Base-by-base conservation (phyloP, 371 early-diverging fungal species). In the Actinomortierella wolfii region DNA sequence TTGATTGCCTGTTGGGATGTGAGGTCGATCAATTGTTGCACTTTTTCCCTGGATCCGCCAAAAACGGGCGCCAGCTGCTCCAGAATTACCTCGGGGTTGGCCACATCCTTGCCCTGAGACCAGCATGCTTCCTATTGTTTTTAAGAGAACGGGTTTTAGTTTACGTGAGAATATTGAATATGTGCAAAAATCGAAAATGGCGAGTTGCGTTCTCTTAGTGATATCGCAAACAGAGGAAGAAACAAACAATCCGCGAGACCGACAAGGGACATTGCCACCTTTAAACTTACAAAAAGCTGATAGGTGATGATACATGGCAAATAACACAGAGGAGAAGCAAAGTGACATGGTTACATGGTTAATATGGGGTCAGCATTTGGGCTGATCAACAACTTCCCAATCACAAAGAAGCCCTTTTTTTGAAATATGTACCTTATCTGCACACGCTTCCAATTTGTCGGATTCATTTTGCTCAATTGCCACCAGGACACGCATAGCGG, bases 401-500 rank as follows among this genome's bases (percentile, higher is more conserved):
- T n/a, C n/a, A n/a, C n/a, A n/a, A n/a, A n/a, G n/a, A n/a, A n/a
- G n/a, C n/a, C n/a, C n/a, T n/a, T n/a, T n/a, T n/a, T n/a, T n/a
- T n/a, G n/a, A 6, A 2, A 20, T 9, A 15, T 0, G n/a, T 71
- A 81, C 76, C 44, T 59, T 50, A 44, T 79, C 71, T 52, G 79
- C 67, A 8, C 78, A 76, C 43, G 64, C 55, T 1, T 64, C 49
- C 39, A 78, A 64, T 15, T 67, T 57, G 28, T n/a, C n/a, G n/a
- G 66, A 61, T 20, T 76, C 66, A 8, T 59, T 52, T 0, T 57
- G 58, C 59, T 81, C 64, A 15, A 81, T 25, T 25, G 51, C 67
- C 21, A 79, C 58, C 44, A 81, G 59, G n/a, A 77, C 64, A 20
- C 77, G 75, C 56, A 78, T 56, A 0, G 75, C 57, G 2, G 41